Evolutionary conservation across 1,139 yeast genomes (phyloP), one percentile per base, ranked within the genome.

Genomic region (Geotrichum restrictum): DNA sequence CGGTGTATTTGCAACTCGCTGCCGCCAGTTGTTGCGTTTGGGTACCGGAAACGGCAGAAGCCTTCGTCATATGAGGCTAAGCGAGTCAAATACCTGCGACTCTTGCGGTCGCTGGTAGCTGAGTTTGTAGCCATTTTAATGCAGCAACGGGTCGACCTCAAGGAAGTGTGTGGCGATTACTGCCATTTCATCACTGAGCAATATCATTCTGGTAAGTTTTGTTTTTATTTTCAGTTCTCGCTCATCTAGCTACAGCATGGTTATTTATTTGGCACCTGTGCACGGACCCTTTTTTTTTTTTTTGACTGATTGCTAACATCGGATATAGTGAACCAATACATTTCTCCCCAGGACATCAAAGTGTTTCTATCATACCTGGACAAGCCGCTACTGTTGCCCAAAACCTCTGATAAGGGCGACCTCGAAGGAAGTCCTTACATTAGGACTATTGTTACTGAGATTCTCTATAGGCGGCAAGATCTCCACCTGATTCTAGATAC

Each of bases 391-490:
- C 36, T 49, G 16, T 38, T 49, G 5, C 52, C 51, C 1, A 43
- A 33, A 3, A 27, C 32, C 31, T 8, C 31, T 2, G 46, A 48
- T 7, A 37, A 32, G 3, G 14, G 21, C 19, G 49, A 39, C 43
- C 31, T 49, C 14, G 33, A n/a, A 13, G 24, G 43, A 22, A 45
- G 38, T 16, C 42, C 45, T 16, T 18, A 31, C 13, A 45, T 45
- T 22, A 49, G 44, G 16, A 39, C 47, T 7, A 38, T 49, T 5
- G 47, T 49, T 22, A 45, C 53, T 8, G 53, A 49, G 31, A 45
- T 49, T n/a, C 43, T 49, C 8, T 49, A 45, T 33, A 22, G 53
- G 14, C 53, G 53, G 18, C 49, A 49, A 22, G 53, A 49, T 41
- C 24, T 49, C 32, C 49, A 45, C 33, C 21, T 44, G 24, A 45